Conservation (phyloP, 306 rosid species). For the Abrus precatorius region DNA sequence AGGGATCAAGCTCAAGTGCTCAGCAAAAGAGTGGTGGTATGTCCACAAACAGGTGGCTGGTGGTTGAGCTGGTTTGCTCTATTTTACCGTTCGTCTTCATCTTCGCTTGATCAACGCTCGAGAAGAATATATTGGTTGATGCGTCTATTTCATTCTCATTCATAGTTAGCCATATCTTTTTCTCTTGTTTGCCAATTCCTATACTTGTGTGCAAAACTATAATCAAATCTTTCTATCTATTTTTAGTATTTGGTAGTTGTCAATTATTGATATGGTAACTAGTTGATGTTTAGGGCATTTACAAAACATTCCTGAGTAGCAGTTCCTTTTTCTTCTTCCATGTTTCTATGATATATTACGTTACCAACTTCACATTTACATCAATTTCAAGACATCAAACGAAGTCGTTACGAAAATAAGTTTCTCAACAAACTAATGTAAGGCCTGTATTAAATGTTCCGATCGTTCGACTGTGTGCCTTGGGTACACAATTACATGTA, state of each 20-base stretch:
- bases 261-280: not conserved
- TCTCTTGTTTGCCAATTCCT: constrained; percentile 14
- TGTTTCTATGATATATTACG: not conserved
- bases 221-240: not conserved
- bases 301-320: too few species aligned
- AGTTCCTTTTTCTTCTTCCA: constrained; percentile 9
- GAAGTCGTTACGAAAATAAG: not conserved
- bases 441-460: too few species aligned
- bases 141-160: not conserved
- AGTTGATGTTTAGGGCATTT: too few species aligned
- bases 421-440: too few species aligned
- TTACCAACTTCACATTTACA: not conserved
- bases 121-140: constrained; percentile 3
- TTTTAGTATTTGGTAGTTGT: not conserved
- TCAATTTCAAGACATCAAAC: not conserved
- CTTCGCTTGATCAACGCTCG: not conserved
- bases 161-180: not conserved
- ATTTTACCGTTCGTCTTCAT: constrained; percentile 50
- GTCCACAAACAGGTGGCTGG: constrained; percentile 48
- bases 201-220: constrained; percentile 26
- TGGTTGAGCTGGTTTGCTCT: constrained; percentile 49
- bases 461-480: too few species aligned
- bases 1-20: constrained; percentile 49
- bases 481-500: too few species aligned
- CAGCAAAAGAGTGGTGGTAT: constrained; percentile 57